phyloP scores from a whole-genome alignment of 176 grass and related monocot genomes.

The Bonia amplexicaulis region DNA sequence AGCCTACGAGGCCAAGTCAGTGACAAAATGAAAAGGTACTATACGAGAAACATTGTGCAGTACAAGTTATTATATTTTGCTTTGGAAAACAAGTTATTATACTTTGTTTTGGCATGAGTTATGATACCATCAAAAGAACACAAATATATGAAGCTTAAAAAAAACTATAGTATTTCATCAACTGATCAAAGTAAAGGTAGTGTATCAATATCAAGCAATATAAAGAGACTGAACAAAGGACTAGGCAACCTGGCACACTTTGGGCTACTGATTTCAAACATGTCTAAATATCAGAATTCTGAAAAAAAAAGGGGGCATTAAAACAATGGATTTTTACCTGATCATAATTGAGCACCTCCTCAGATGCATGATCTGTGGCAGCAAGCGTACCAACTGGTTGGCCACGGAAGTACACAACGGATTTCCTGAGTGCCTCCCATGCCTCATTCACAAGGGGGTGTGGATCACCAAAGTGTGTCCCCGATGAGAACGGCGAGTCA shows the following conservation, averaged over 20 bases:
- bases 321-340: slow-evolving; percentile 43
- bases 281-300: background rate
- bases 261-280: background rate
- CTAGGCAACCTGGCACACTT: background rate
- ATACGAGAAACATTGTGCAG: background rate
- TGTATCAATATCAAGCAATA: background rate
- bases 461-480: slow-evolving; percentile 40
- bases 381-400: slow-evolving; percentile 77
- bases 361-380: slow-evolving; percentile 56
- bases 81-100: background rate
- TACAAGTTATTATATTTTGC: background rate
- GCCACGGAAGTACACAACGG: slow-evolving; percentile 57
- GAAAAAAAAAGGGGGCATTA: background rate
- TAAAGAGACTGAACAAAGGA: background rate
- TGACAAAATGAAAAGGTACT: background rate
- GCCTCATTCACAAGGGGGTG: slow-evolving; percentile 64
- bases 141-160: background rate
- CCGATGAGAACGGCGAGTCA: slow-evolving; percentile 54
- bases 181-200: background rate
- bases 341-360: slow-evolving; percentile 95
- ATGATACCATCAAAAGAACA: background rate
- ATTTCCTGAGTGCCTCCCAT: slow-evolving; percentile 78
- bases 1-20: background rate
- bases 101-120: background rate
- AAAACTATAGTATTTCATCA: background rate